Evolutionary conservation across 495 filamentous ascomycete species (phyloP).

Genomic region (Xanthoparmelia taractica): DNA sequence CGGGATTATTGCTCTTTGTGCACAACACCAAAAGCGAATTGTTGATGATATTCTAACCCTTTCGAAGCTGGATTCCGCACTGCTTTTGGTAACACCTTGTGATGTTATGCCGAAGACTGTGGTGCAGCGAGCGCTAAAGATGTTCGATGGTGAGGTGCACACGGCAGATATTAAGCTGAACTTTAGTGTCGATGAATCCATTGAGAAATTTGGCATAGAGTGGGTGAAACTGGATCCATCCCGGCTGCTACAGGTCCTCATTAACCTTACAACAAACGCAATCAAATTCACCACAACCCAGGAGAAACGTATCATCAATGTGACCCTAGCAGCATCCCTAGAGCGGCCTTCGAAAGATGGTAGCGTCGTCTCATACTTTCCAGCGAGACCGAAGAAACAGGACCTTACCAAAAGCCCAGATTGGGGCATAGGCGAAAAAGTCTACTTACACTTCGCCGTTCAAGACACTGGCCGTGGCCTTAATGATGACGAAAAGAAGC

Average conservation of each 20-base stretch:
- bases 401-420: slow-evolving; percentile 43
- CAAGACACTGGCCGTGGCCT: slow-evolving; percentile 73
- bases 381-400: slow-evolving; percentile 44
- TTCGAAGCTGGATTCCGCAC: slow-evolving; percentile 73
- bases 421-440: slow-evolving; percentile 60
- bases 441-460: slow-evolving; percentile 67
- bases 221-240: slow-evolving; percentile 66
- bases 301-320: slow-evolving; percentile 51
- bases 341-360: slow-evolving; percentile 42
- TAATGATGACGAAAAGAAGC: slow-evolving; percentile 61
- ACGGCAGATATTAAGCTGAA: slow-evolving; percentile 59
- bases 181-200: slow-evolving; percentile 52
- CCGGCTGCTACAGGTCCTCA: slow-evolving; percentile 63
- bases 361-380: slow-evolving; percentile 45
- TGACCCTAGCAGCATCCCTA: slow-evolving; percentile 60
- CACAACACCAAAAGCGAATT: slow-evolving; percentile 71
- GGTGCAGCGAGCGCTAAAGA: slow-evolving; percentile 59
- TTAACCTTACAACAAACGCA: slow-evolving; percentile 70
- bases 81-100: slow-evolving; percentile 60
- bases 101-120: slow-evolving; percentile 59
- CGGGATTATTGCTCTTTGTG: slow-evolving; percentile 67
- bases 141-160: slow-evolving; percentile 64
- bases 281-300: slow-evolving; percentile 64
- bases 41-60: slow-evolving; percentile 73
- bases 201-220: slow-evolving; percentile 47